These are phyloP conservation scores for Penicillium decumbens DNA, from an alignment of 2,329 filamentous ascomycete species.

Conservation along the genomic window DNA sequence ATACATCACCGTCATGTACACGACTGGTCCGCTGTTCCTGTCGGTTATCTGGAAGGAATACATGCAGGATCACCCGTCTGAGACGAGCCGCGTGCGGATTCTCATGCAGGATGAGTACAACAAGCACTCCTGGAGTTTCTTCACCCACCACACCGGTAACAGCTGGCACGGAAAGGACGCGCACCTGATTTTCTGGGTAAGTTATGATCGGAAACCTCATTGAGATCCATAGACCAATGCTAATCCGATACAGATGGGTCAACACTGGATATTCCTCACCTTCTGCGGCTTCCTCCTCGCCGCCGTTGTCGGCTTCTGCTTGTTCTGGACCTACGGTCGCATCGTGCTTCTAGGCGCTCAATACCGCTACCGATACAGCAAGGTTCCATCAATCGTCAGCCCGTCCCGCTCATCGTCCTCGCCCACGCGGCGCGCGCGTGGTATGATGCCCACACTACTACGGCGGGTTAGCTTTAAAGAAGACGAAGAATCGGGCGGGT, in stretches of 20 bases:
- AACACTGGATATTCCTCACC: slow-evolving; percentile 54
- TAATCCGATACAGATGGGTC: slow-evolving; percentile 44
- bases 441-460: slow-evolving; percentile 34
- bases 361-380: slow-evolving; percentile 39
- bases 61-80: slow-evolving; percentile 46
- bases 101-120: slow-evolving; percentile 69
- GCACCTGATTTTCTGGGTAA: slow-evolving; percentile 60
- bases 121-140: slow-evolving; percentile 65
- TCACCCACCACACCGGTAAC: slow-evolving; percentile 61
- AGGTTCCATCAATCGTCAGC: slow-evolving; percentile 26
- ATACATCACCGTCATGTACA: slow-evolving; percentile 77
- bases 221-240: not conserved
- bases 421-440: slow-evolving; percentile 33
- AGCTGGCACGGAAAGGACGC: slow-evolving; percentile 64
- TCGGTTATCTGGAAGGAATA: slow-evolving; percentile 73
- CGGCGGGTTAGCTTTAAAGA: slow-evolving; percentile 40
- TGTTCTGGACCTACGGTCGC: slow-evolving; percentile 51
- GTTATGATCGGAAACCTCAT: slow-evolving; percentile 7
- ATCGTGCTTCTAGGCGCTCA: slow-evolving; percentile 40
- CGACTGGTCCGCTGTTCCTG: slow-evolving; percentile 70
- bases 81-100: slow-evolving; percentile 57
- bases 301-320: slow-evolving; percentile 43
- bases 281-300: slow-evolving; percentile 49
- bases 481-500: slow-evolving; percentile 35
- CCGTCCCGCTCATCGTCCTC: slow-evolving; percentile 29